Evolutionary conservation across 768 basidiomycete genomes (phyloP).

Genomic region (Pholiota microspora): DNA sequence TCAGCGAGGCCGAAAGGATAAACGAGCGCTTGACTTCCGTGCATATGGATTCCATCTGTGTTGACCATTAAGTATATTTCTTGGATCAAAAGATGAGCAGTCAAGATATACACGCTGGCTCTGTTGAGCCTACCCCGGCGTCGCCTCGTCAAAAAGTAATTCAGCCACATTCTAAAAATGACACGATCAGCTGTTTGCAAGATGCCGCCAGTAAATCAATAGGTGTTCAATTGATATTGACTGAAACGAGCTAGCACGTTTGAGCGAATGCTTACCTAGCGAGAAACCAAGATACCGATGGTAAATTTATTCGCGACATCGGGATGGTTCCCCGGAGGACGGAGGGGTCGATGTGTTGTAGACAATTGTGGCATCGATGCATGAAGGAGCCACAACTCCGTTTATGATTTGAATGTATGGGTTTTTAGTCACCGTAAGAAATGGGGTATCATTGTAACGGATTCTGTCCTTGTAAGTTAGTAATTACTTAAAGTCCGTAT

Average conservation of each 20-base stretch:
- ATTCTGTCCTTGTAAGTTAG: not conserved
- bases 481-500: not conserved
- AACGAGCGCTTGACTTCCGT: not conserved
- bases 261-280: no score
- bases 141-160: not conserved
- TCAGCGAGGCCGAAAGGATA: not conserved
- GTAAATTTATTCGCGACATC: no score
- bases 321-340: no score
- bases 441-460: not conserved
- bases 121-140: not conserved
- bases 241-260: no score
- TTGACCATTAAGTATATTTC: not conserved
- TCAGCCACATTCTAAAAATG: not conserved
- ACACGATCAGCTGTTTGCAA: not conserved
- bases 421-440: not conserved
- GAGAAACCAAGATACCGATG: no score
- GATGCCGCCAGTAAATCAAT: not conserved
- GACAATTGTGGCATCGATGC: no score
- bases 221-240: not conserved
- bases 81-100: not conserved
- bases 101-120: not conserved
- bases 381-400: not conserved
- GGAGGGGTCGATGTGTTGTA: no score
- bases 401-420: not conserved
- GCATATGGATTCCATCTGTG: not conserved